Conservation (phyloP, 768 basidiomycete genomes). For the Agaricus subrufescens region DNA sequence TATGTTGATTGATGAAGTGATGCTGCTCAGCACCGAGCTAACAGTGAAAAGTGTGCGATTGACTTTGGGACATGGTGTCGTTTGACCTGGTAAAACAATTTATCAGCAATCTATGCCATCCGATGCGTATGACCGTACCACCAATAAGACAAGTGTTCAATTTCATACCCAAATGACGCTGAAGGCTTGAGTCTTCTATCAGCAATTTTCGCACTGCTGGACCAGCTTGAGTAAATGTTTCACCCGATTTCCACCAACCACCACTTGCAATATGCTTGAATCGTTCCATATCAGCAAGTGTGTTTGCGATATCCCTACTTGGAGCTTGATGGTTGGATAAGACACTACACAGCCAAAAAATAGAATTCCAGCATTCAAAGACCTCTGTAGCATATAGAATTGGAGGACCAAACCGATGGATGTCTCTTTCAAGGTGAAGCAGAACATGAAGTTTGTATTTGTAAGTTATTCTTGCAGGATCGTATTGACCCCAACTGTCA, state of each 20-base stretch:
- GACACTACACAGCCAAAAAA: slow-evolving; percentile 31
- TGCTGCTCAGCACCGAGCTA: no score
- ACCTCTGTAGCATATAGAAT: slow-evolving; percentile 30
- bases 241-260: slow-evolving; percentile 27
- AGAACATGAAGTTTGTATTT: slow-evolving; percentile 32
- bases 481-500: slow-evolving; percentile 17
- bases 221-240: no score
- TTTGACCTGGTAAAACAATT: no score
- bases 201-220: neutral
- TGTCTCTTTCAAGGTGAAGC: slow-evolving; percentile 21
- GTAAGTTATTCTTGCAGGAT: slow-evolving; percentile 18
- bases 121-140: no score
- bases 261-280: slow-evolving; percentile 29
- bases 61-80: no score
- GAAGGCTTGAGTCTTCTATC: neutral
- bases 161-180: neutral
- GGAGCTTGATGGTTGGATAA: slow-evolving; percentile 31
- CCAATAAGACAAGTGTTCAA: no score
- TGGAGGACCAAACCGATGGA: slow-evolving; percentile 27
- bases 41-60: no score
- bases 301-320: slow-evolving; percentile 26
- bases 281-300: slow-evolving; percentile 20
- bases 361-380: slow-evolving; percentile 34
- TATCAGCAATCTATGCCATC: no score
- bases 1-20: neutral